These are phyloP conservation scores for Lachnellula subtilissima DNA, from an alignment of 2,329 filamentous ascomycete genomes.

Conservation along the genomic window DNA sequence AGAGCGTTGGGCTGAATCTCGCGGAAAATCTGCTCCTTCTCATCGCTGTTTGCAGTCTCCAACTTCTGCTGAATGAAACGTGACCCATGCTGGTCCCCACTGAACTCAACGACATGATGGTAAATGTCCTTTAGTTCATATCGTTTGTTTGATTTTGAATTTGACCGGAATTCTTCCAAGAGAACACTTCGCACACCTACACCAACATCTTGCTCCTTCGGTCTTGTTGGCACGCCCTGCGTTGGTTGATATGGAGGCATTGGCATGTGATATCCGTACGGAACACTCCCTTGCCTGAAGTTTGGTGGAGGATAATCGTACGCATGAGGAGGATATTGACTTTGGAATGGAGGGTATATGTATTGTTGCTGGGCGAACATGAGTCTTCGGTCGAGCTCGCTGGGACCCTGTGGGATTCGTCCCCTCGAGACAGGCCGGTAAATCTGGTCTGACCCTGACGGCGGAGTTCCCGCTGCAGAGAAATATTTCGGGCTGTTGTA, in stretches of 20 bases:
- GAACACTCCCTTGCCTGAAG: conserved; percentile 34
- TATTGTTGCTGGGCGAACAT: conserved; percentile 29
- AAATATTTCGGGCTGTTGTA: conserved; percentile 30
- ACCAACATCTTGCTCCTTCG: conserved; percentile 32
- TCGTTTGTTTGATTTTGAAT: conserved; percentile 64
- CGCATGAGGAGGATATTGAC: conserved; percentile 35
- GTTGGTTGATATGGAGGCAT: conserved; percentile 23
- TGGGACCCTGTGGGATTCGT: conserved; percentile 24
- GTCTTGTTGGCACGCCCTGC: conserved; percentile 26
- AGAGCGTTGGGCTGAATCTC: conserved; percentile 82
- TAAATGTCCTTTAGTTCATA: conserved; percentile 90
- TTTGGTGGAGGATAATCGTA: conserved; percentile 36
- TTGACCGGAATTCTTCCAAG: conserved; percentile 74
- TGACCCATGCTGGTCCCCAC: conserved; percentile 91
- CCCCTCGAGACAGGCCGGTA: conserved; percentile 27
- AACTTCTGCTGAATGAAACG: conserved; percentile 93
- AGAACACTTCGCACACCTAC: conserved; percentile 63
- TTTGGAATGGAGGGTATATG: conserved; percentile 35
- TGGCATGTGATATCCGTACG: conserved; percentile 33
- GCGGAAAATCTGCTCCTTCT: conserved; percentile 84
- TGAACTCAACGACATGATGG: conserved; percentile 85
- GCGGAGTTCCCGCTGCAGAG: conserved; percentile 22
- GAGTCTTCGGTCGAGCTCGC: conserved; percentile 27
- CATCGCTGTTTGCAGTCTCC: conserved; percentile 88
- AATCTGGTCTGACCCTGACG: conserved; percentile 24